Conservation (phyloP, 2,329 filamentous ascomycete species). For the Fonsecaea pugnacius region DNA sequence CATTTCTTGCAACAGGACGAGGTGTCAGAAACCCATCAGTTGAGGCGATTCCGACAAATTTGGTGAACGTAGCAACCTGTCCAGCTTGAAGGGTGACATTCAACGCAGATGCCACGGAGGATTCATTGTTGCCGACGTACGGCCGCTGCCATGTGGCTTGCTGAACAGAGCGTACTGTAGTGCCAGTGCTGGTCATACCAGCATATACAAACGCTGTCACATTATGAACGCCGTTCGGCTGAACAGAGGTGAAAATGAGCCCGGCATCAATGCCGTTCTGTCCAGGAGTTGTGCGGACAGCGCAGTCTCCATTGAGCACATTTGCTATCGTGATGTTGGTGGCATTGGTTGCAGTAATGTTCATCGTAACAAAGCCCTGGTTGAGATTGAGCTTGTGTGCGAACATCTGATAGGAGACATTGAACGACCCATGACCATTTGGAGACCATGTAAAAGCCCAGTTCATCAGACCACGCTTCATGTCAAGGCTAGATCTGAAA, state of each 20-base stretch:
- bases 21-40: constrained; percentile 69
- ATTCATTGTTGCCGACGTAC: constrained; percentile 61
- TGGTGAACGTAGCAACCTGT: constrained; percentile 61
- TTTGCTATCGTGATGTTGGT: constrained; percentile 66
- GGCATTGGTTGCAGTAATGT: constrained; percentile 60
- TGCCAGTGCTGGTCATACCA: constrained; percentile 47
- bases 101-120: constrained; percentile 67
- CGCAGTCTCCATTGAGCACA: constrained; percentile 68
- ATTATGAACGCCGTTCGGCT: constrained; percentile 64
- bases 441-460: constrained; percentile 73
- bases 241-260: constrained; percentile 68
- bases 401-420: constrained; percentile 69
- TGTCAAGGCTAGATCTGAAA: constrained; percentile 66
- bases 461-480: constrained; percentile 64
- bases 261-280: constrained; percentile 60
- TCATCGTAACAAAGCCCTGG: constrained; percentile 63
- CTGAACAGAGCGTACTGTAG: constrained; percentile 50
- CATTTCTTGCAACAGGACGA: constrained; percentile 58
- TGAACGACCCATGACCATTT: constrained; percentile 53
- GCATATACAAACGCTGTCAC: constrained; percentile 65
- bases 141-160: constrained; percentile 47
- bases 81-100: constrained; percentile 59
- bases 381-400: constrained; percentile 67
- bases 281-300: constrained; percentile 66
- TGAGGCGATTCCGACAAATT: constrained; percentile 71